Evolutionary conservation across 1,139 yeast genomes (phyloP).

Genomic region (Lodderomyces jiufengensis): DNA sequence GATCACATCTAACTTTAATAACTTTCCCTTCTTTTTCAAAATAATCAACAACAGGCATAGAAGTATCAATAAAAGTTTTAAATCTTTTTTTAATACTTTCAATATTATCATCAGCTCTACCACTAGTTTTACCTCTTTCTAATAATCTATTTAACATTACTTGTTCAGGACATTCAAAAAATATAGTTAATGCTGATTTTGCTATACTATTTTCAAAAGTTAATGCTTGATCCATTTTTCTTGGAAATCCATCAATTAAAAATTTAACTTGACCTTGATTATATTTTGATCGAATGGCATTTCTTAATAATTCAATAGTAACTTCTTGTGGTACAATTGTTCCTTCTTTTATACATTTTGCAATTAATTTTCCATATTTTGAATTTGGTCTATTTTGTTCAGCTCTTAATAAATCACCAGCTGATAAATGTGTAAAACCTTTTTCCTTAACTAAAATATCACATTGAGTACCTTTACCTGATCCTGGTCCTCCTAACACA

Average conservation of each 20-base stretch:
- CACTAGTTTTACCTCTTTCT: constrained; percentile 92
- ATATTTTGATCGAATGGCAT: constrained; percentile 63
- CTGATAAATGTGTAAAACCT: constrained; percentile 84
- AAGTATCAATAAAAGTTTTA: constrained; percentile 78
- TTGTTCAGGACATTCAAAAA: constrained; percentile 90
- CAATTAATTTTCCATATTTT: constrained; percentile 80
- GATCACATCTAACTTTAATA: constrained; percentile 73
- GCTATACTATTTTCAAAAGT: constrained; percentile 84
- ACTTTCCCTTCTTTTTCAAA: constrained; percentile 75
- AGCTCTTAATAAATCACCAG: constrained; percentile 91
- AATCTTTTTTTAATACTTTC: constrained; percentile 90
- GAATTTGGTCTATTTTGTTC: constrained; percentile 86
- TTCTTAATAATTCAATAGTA: constrained; percentile 76
- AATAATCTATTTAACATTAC: constrained; percentile 83
- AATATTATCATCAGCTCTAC: constrained; percentile 88
- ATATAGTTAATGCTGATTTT: constrained; percentile 72
- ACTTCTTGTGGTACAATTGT: constrained; percentile 94
- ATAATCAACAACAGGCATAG: constrained; percentile 92
- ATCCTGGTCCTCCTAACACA: constrained; percentile 89
- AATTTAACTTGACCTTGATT: constrained; percentile 55
- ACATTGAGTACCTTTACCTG: constrained; percentile 98
- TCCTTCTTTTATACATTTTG: constrained; percentile 81
- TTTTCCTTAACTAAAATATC: constrained; percentile 75
- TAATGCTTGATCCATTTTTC: constrained; percentile 96
- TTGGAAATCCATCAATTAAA: constrained; percentile 92